Evolutionary conservation across 2,329 filamentous ascomycete species (phyloP), one percentile per base, ranked within the genome.

Genomic region (Alternaria conjuncta): DNA sequence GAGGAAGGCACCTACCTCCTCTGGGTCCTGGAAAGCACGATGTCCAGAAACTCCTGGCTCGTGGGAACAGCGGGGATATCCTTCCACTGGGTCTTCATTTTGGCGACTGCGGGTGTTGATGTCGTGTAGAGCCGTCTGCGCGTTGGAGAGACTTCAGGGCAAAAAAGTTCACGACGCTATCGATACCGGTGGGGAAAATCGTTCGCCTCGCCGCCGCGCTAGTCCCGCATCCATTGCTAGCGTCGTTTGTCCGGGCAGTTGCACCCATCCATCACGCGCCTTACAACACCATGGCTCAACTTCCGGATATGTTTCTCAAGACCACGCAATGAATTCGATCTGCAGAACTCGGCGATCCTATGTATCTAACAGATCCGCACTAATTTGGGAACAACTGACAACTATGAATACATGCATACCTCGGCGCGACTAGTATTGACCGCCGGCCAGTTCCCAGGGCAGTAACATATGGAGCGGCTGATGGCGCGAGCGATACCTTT

Each of bases 21-120:
- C 61, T 64, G 61, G 23, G 79, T 81, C 64, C 96, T 87, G 78
- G 92, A 96, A 75, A 99, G 88, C 70, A 98, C 94, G 80, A 99
- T 97, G 83, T 99, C 96, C 75, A 99, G 87, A 78, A 99, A 98
- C 83, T 99, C 96, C 85, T 96, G 91, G 81, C 91, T 91, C 76
- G 92, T 96, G 62, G 95, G 95, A 71, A 97, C 93, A 70, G 93
- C 93, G 67, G 92, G 90, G 74, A 96, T 96, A 78, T 92, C 90
- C 80, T 80, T 80, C 77, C 77, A 80, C 72, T 78, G 74, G 6
- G 76, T 79, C 75, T 79, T 79, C 77, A 78, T 79, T 51, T 64
- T 75, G 69, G 69, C 73, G 68, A 64, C 55, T 57, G 67, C 62
- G 61, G 45, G n/a, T 62, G 53, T 50, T 49, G 64, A 55, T 66